phyloP scores from a whole-genome alignment of 2,329 filamentous ascomycete species.

The Apiospora kogelbergensis region DNA sequence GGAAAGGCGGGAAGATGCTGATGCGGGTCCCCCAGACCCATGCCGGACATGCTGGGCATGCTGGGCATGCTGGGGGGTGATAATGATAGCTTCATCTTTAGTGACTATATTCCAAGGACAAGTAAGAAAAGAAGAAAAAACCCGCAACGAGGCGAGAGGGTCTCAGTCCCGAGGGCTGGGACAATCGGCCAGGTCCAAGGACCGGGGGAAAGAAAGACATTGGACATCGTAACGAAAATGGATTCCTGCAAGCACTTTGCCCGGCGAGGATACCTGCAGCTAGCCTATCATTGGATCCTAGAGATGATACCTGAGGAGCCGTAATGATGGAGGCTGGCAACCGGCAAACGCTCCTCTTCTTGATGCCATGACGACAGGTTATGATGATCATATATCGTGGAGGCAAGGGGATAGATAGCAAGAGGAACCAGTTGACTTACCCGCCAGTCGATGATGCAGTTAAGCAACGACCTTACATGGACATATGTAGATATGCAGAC shows the following conservation, averaged over 20 bases:
- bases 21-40: background rate
- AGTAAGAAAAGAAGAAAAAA: background rate
- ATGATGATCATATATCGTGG: background rate
- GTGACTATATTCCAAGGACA: background rate
- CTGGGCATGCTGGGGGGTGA: no score
- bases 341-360: background rate
- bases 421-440: background rate
- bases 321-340: background rate
- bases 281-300: background rate
- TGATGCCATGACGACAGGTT: background rate
- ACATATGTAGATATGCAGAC: background rate
- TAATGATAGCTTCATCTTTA: constrained; percentile 2
- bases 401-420: background rate
- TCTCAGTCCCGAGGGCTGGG: constrained; percentile 2
- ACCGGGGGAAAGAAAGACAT: constrained; percentile 10
- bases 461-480: background rate
- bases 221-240: constrained; percentile 11
- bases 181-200: constrained; percentile 19
- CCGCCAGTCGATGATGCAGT: background rate
- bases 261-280: background rate
- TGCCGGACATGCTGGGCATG: background rate
- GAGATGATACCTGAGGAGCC: background rate
- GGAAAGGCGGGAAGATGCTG: background rate
- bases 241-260: constrained; percentile 5
- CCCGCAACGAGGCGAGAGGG: constrained; percentile 1